phyloP scores from a whole-genome alignment of 495 filamentous ascomycete genomes.

The Gamarada debralockiae region DNA sequence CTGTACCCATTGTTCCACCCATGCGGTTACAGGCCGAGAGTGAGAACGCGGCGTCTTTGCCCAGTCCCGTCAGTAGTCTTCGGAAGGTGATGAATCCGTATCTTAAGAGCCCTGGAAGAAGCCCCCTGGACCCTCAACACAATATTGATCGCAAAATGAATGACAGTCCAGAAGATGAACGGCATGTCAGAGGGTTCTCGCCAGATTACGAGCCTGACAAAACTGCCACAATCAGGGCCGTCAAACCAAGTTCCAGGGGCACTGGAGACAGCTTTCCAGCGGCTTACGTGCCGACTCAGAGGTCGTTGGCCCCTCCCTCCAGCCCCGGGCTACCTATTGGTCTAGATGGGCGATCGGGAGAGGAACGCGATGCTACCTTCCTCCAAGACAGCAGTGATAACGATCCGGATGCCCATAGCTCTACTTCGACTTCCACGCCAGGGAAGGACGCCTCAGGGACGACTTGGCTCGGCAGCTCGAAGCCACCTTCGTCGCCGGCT shows the following conservation, averaged over 20 bases:
- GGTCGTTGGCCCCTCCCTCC: slow-evolving; percentile 1
- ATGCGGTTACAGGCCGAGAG: slow-evolving; percentile 28
- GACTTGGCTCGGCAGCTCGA: not conserved
- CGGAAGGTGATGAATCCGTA: slow-evolving; percentile 90
- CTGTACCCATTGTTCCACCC: slow-evolving; percentile 24
- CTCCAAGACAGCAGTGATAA: slow-evolving; percentile 50
- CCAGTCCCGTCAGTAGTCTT: slow-evolving; percentile 83
- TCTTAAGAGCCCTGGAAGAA: slow-evolving; percentile 34
- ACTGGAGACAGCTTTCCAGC: not conserved
- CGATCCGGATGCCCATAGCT: slow-evolving; percentile 28
- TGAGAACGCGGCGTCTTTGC: not conserved
- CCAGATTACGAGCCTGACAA: slow-evolving; percentile 60
- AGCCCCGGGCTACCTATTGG: not conserved
- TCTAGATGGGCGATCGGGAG: slow-evolving; percentile 4
- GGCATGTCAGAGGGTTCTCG: slow-evolving; percentile 49
- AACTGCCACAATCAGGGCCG: slow-evolving; percentile 53
- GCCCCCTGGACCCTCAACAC: slow-evolving; percentile 23
- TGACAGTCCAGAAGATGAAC: not conserved
- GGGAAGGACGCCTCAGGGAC: not conserved
- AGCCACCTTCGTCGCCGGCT: slow-evolving; percentile 3
- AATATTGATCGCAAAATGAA: not conserved
- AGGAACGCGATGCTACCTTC: slow-evolving; percentile 41
- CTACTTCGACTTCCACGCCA: slow-evolving; percentile 1
- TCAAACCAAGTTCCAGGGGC: slow-evolving; percentile 34
- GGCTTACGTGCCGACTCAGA: not conserved